These are phyloP conservation scores for Alternaria novae-zelandiae DNA, from an alignment of 2,329 filamentous ascomycete species.

Conservation along the genomic window DNA sequence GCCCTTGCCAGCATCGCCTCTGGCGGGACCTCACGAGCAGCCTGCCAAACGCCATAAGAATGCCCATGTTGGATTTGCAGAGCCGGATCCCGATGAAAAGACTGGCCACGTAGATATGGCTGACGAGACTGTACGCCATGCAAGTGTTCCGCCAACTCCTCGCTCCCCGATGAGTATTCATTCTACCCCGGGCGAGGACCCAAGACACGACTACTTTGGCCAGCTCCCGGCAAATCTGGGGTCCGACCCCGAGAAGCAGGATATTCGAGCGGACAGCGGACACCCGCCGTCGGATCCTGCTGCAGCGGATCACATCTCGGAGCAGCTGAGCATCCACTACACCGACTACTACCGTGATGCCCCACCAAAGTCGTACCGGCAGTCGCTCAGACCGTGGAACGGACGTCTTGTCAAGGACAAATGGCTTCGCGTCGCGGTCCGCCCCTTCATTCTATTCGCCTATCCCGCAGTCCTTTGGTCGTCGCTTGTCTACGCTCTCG, in stretches of 20 bases:
- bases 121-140: conserved; percentile 26
- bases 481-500: conserved; percentile 81
- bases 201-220: conserved; percentile 21
- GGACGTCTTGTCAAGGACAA: conserved; percentile 75
- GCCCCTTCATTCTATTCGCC: conserved; percentile 84
- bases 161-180: conserved; percentile 35
- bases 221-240: background rate
- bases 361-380: conserved; percentile 72
- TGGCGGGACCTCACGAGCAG: conserved; percentile 5
- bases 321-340: conserved; percentile 58
- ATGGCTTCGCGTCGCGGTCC: conserved; percentile 77
- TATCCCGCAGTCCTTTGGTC: conserved; percentile 94
- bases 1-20: conserved; percentile 8
- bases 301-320: conserved; percentile 31
- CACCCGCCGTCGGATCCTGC: conserved; percentile 13
- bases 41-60: conserved; percentile 16
- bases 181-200: conserved; percentile 53
- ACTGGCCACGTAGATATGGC: conserved; percentile 52
- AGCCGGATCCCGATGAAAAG: conserved; percentile 17
- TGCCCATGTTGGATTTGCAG: conserved; percentile 62
- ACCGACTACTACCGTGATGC: conserved; percentile 72
- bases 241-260: conserved; percentile 30
- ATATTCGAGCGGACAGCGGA: conserved; percentile 12
- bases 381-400: conserved; percentile 78
- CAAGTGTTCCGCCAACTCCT: conserved; percentile 14